Evolutionary conservation across 192 early-diverging fungal species (phyloP), one percentile per base, ranked within the genome.

Genomic region (Umbelopsis sp.): DNA sequence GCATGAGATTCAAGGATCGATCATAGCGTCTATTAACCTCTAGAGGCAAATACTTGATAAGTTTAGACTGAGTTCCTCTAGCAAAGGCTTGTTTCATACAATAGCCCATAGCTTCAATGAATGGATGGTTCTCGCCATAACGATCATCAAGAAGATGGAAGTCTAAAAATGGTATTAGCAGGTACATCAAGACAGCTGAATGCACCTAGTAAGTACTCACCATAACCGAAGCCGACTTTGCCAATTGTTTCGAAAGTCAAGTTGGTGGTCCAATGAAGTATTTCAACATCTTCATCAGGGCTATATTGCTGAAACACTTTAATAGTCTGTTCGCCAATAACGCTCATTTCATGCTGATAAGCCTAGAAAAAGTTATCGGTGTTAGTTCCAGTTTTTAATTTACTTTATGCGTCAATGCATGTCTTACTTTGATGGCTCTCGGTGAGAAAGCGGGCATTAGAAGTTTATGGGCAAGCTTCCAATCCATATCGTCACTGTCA

Each of bases 361-460:
- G 58, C 75, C 75, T 76, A 49, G 5, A 12, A 30, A 16, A 46
- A 45, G 61, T 4, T 18, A n/a, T 64, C 0, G 12, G 41, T 11
- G 16, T 46, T 46, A 49, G 25, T 46, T 49, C 18, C 3, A 13
- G 46, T 3, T 27, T 51, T 37, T 21, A 25, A 46, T 47, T 41
- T 13, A 2, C 45, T 1, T 1, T 16, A 68, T 25, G 46, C 27
- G 5, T 47, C 35, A 21, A 27, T 37, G 23, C 61, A 47, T 22
- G 25, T n/a, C 20, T 48, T 52, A 75, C 78, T 51, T 80, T 80
- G n/a, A 75, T 70, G 21, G 78, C 78, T 51, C 78, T 65, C 23
- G 78, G 68, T 47, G 67, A 70, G 64, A 89, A 89, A 7, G 85
- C 84, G 4, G 88, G 88, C 75, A 89, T 86, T 4, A 89, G 64